Base-by-base conservation (phyloP, 345 rosid species). In the Aurinia saxatilis region DNA sequence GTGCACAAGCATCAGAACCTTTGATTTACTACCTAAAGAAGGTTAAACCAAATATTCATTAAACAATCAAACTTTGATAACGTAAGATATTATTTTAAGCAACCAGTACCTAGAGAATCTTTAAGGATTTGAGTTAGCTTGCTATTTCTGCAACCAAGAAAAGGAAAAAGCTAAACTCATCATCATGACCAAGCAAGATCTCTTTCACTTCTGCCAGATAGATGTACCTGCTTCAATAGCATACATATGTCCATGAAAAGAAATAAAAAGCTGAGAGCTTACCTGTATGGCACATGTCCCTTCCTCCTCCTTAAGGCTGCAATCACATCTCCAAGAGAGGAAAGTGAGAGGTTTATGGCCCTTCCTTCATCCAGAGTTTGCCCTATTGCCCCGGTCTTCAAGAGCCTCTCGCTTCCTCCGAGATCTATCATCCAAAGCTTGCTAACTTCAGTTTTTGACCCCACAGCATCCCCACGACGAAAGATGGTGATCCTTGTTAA, bases 401-500 rank as follows among this genome's bases (percentile, higher is more conserved):
- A 41, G 58, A 92, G 70, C 42, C 98, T 70, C 73, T 92, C 95
- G 13, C 96, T 89, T n/a, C 98, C 98, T 68, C 95, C 96, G 2
- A 92, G 96, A 81, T 92, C 98, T 39, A 87, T 85, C 96, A 92
- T 80, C 98, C 98, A 89, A 55, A 92, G 75, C 74, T 89, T 89
- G 88, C 95, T 89, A 44, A 76, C 81, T 76, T 85, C 83, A 48
- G 74, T 57, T 78, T 69, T 84, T 23, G 80, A 81, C 46, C 82
- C 82, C 73, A 48, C 59, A 55, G 44, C 75, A 60, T 88, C 81
- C 65, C 80, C 84, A 64, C 42, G 72, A 38, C 82, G 85, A 67
- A 68, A 75, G 69, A 92, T 77, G 59, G 84, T 65, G 79, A 92
- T 85, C 86, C 91, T 82, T 54, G 71, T 84, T 74, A 89, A 92